These are phyloP conservation scores for Exophiala sp. DNA, from an alignment of 2,329 filamentous ascomycete genomes.

Conservation along the genomic window DNA sequence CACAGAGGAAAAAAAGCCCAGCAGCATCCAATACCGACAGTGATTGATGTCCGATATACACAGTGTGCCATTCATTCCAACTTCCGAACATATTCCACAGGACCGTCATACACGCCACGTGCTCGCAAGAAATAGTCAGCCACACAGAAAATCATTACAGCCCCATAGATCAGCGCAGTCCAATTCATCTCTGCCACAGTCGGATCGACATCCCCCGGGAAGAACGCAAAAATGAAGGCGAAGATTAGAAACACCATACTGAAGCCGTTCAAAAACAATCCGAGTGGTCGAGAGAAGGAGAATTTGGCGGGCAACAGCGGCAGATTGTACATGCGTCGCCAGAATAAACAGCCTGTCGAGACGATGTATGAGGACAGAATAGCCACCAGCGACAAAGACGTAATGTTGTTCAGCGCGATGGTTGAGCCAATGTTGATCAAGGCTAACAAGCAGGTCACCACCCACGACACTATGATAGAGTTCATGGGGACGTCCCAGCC, in stretches of 20 bases:
- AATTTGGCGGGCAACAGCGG: conserved; percentile 37
- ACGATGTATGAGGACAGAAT: conserved; percentile 41
- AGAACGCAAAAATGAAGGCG: conserved; percentile 31
- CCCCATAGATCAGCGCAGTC: conserved; percentile 30
- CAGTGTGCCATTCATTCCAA: conserved; percentile 5
- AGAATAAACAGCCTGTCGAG: conserved; percentile 35
- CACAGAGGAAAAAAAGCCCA: not conserved
- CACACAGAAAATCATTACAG: conserved; percentile 29
- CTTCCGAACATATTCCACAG: conserved; percentile 31
- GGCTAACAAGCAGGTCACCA: conserved; percentile 44
- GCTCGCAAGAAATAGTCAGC: conserved; percentile 30
- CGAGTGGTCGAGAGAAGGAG: conserved; percentile 37
- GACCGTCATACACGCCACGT: conserved; percentile 31
- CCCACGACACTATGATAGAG: conserved; percentile 42
- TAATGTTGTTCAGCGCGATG: conserved; percentile 42
- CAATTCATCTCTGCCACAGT: conserved; percentile 31
- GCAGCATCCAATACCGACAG: not conserved
- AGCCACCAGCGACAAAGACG: conserved; percentile 38
- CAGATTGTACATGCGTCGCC: conserved; percentile 35
- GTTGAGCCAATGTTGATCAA: conserved; percentile 33
- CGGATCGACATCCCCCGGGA: conserved; percentile 26
- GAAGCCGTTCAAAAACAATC: conserved; percentile 39
- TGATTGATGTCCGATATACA: not conserved
- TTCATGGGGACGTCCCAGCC: conserved; percentile 28
- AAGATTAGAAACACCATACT: conserved; percentile 29